Percentiles rank a stretch among this genome's conserved stretches.
These are phyloP conservation scores for Talaromyces funiculosus DNA, from an alignment of 2,329 filamentous ascomycete genomes.

Conservation along the genomic window DNA sequence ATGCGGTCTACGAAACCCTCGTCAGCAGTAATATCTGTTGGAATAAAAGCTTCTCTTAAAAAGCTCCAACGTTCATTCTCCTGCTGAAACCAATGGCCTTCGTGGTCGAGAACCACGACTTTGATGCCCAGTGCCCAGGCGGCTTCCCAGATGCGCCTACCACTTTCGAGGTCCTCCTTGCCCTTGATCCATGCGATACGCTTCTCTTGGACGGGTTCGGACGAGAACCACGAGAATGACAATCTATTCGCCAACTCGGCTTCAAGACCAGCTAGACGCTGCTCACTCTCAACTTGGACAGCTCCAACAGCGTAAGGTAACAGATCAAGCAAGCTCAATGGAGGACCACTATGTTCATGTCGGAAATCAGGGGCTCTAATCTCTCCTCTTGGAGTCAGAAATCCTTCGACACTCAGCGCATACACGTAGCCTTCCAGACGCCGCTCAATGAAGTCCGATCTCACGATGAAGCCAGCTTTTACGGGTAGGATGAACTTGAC, in stretches of 20 bases:
- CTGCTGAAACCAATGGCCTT: slow-evolving; percentile 37
- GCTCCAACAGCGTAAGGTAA: background rate
- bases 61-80: slow-evolving; percentile 20
- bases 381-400: background rate
- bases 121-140: slow-evolving; percentile 34
- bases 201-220: background rate
- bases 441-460: background rate
- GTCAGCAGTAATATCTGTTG: slow-evolving; percentile 24
- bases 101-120: slow-evolving; percentile 33
- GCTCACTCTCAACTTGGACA: background rate
- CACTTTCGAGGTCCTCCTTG: background rate
- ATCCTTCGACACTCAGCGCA: background rate
- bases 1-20: slow-evolving; percentile 25
- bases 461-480: background rate
- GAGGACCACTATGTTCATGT: background rate
- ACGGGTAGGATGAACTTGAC: background rate
- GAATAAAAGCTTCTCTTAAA: slow-evolving; percentile 27
- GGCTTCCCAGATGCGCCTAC: slow-evolving; percentile 7
- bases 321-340: background rate
- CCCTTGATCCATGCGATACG: background rate
- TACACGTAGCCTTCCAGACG: background rate
- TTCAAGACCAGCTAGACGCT: background rate
- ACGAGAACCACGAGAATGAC: background rate
- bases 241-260: background rate
- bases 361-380: background rate